phyloP scores from a whole-genome alignment of 1,284 basidiomycete genomes.

The Leccinum subfulvum region DNA sequence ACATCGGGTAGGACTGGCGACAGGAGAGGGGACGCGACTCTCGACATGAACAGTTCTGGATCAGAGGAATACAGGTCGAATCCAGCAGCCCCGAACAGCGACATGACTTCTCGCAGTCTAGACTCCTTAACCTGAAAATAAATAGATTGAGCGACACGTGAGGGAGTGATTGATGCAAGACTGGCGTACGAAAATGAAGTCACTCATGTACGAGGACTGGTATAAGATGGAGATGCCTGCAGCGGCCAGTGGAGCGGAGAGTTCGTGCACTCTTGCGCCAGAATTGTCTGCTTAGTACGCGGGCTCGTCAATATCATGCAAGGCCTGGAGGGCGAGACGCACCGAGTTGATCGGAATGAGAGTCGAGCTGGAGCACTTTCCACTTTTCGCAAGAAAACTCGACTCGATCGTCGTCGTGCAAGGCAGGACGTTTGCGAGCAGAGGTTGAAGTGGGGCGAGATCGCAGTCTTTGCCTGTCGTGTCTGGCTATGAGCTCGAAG shows the following conservation, averaged over 20 bases:
- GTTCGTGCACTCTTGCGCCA: conserved; percentile 71
- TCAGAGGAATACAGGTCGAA: conserved; percentile 69
- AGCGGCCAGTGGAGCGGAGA: conserved; percentile 75
- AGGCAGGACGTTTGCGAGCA: conserved; percentile 29
- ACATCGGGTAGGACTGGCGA: conserved; percentile 38
- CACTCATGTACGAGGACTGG: conserved; percentile 82
- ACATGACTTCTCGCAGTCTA: conserved; percentile 61
- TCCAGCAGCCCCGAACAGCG: conserved; percentile 57
- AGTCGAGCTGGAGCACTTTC: conserved; percentile 76
- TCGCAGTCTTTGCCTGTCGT: conserved; percentile 50
- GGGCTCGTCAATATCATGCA: conserved; percentile 8
- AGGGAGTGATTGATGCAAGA: background rate
- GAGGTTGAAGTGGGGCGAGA: conserved; percentile 39
- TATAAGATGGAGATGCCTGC: conserved; percentile 84
- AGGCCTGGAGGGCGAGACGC: conserved; percentile 22
- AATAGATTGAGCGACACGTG: conserved; percentile 5
- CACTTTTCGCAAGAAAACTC: conserved; percentile 70
- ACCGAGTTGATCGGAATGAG: conserved; percentile 67
- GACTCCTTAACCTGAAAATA: conserved; percentile 59
- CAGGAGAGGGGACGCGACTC: conserved; percentile 37
- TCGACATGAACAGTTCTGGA: conserved; percentile 40
- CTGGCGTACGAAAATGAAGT: conserved; percentile 73
- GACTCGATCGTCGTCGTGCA: conserved; percentile 44
- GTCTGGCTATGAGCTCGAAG: conserved; percentile 60
- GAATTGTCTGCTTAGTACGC: conserved; percentile 50